Evolutionary conservation across 2,329 filamentous ascomycete species (phyloP), one percentile per base, ranked within the genome.

Genomic region (Pseudocercospora ulei): DNA sequence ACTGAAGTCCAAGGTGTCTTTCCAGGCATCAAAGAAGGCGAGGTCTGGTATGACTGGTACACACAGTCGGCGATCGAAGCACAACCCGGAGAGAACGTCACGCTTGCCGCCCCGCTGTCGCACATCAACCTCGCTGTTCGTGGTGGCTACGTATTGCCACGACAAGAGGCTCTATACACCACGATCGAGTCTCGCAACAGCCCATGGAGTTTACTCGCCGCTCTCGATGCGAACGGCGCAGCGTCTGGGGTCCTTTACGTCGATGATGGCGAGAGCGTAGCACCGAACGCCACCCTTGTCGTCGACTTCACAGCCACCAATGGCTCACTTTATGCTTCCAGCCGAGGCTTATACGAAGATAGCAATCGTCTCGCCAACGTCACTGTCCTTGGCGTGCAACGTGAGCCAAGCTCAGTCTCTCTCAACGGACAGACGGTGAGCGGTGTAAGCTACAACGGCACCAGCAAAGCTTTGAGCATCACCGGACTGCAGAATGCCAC

Each of bases 11-110:
- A 73, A 16, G 80, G 76, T 17, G 72, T 83, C 3, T 85, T 86
- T 58, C 81, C 81, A 0, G 80, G 80, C 4, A 59, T 76, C 1
- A 67, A 68, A 1, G 60, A 69, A 1, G 76, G 66, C 14, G 72
- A 74, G 25, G 58, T 75, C 2, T 87, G 80, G 77, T 87, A 85
- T 52, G 81, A 87, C 57, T 87, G 80, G 80, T 85, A 85, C 59
- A 80, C 71, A n/a, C 72, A 76, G 35, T 68, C 67, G 0, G 66
- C 66, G 0, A 65, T 83, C 2, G 53, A 64, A 9, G 70, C 66
- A 0, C 44, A 63, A 16, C 61, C 70, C 2, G 71, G 72, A 6
- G 64, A 69, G 39, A 80, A 80, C 54, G 69, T 68, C 7, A 76
- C 73, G 3, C 73, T 80, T 42, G 55, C 66, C 12, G 76, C 76